Base-by-base conservation (phyloP, 495 filamentous ascomycete species). In the Trypethelium eluteriae region DNA sequence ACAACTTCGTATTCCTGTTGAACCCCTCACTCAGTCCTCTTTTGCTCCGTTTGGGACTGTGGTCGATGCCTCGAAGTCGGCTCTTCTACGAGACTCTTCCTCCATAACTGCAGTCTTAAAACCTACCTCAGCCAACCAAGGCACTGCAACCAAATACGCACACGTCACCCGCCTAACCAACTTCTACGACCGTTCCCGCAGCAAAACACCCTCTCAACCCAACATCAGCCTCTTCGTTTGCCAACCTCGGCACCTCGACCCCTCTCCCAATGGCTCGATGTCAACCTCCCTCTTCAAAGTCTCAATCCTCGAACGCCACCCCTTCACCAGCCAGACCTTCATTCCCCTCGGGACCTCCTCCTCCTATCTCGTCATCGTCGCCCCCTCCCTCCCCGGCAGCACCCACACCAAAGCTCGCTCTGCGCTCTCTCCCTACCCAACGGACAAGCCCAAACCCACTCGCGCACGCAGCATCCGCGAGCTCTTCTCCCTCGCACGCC, bases 261-360 rank as follows among this genome's bases (percentile, higher is more conserved):
- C 12, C 11, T n/a, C 2, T 9, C 38, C 63, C 25, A 65, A 61
- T 35, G 6, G 4, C 18, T n/a, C 39, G 11, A 64, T 36, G 2
- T 63, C 71, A 35, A 67, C 71, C 41, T 68, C 71, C 0, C 70
- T 86, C 4, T 90, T 96, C 74, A 79, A 85, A 44, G 83, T 96
- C 56, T 74, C 78, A 5, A 85, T 96, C 66, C 85, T 98, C 49
- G 94, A 98, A 75, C 86, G 95, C 34, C 94, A 98, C 74, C 95
- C 94, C 0, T 97, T 84, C 78, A 96, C 94, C 18, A 88, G 89
- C 35, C 94, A 98, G 75, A 95, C 92, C 0, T 98, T 98, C 76
- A 83, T 90, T 47, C 94, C 94, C 0, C 78, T 96, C 18, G 86
- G 86, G 64, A 78, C 82, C 41, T 38, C 63, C 18, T 36, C 53